Percentiles rank a stretch among this genome's conserved stretches.
These are phyloP conservation scores for Boletus bicolor DNA, from an alignment of 768 basidiomycete species.

Conservation along the genomic window DNA sequence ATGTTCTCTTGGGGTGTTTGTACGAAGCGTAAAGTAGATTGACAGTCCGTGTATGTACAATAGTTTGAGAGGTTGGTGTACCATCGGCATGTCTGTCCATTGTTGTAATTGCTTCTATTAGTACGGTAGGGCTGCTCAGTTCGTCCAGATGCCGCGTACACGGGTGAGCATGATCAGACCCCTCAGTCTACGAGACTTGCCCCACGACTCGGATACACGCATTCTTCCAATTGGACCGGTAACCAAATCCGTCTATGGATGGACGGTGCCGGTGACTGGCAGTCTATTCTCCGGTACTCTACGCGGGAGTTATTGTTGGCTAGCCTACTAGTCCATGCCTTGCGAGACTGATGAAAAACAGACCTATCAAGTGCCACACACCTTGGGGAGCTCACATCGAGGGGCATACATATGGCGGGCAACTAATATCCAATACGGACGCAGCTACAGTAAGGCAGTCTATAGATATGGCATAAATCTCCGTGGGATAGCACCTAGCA, in stretches of 20 bases:
- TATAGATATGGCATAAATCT: slow-evolving; percentile 33
- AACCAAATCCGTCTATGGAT: too few relatives aligned
- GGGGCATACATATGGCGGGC: too few relatives aligned
- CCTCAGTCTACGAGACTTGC: too few relatives aligned
- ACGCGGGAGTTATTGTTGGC: too few relatives aligned
- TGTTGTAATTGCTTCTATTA: neutral
- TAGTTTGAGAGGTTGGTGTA: neutral
- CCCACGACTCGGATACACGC: too few relatives aligned
- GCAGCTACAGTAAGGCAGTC: slow-evolving; percentile 19
- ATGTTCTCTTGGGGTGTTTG: neutral
- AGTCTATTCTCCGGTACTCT: too few relatives aligned
- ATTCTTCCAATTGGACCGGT: too few relatives aligned
- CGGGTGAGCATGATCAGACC: too few relatives aligned
- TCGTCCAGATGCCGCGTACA: too few relatives aligned
- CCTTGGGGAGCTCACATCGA: too few relatives aligned
- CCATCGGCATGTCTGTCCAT: neutral
- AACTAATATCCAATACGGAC: slow-evolving; percentile 8
- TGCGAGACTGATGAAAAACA: neutral
- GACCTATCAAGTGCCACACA: too few relatives aligned
- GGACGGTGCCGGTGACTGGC: too few relatives aligned
- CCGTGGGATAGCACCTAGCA: neutral
- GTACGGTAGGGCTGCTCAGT: neutral
- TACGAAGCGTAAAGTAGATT: neutral
- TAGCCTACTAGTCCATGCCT: neutral
- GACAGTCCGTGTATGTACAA: neutral